Percentiles rank a stretch among this genome's conserved stretches.
These are phyloP conservation scores for Taiozyma sp. DNA, from an alignment of 1,139 yeast species.

Conservation along the genomic window DNA sequence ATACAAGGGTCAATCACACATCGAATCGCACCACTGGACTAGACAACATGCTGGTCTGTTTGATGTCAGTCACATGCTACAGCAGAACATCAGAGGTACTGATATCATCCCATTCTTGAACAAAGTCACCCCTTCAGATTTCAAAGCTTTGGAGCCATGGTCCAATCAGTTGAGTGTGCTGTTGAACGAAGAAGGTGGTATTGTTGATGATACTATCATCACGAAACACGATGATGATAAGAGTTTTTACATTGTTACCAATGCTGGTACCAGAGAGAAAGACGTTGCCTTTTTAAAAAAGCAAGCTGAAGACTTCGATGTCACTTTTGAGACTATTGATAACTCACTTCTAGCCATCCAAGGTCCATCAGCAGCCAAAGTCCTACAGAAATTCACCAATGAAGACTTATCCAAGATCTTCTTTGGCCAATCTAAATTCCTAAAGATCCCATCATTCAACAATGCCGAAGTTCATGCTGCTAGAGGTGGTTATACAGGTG, in stretches of 20 bases:
- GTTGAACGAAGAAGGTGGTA: conserved; percentile 77
- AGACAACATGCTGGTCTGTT: conserved; percentile 83
- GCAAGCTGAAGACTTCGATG: conserved; percentile 44
- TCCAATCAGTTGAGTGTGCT: conserved; percentile 75
- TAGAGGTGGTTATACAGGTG: conserved; percentile 97
- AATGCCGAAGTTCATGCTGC: conserved; percentile 60
- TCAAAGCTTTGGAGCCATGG: conserved; percentile 48
- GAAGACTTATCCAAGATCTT: conserved; percentile 55
- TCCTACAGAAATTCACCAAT: conserved; percentile 60
- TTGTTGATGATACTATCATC: conserved; percentile 86
- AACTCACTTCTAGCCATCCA: conserved; percentile 86
- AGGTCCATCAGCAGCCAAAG: conserved; percentile 76
- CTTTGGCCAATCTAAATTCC: conserved; percentile 69
- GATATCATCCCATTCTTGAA: conserved; percentile 69
- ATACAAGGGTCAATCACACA: conserved; percentile 77
- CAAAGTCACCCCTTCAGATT: conserved; percentile 82
- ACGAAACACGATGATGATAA: conserved; percentile 77
- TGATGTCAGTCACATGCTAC: conserved; percentile 97
- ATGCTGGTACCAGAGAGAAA: conserved; percentile 90
- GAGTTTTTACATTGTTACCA: conserved; percentile 81
- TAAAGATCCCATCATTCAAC: conserved; percentile 35
- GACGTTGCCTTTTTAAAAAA: conserved; percentile 61
- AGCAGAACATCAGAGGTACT: conserved; percentile 71
- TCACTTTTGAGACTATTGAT: conserved; percentile 60
- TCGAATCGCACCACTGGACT: conserved; percentile 94